These are phyloP conservation scores for Nyssa sinensis DNA, from an alignment of 148 eudicot genomes.

Conservation along the genomic window DNA sequence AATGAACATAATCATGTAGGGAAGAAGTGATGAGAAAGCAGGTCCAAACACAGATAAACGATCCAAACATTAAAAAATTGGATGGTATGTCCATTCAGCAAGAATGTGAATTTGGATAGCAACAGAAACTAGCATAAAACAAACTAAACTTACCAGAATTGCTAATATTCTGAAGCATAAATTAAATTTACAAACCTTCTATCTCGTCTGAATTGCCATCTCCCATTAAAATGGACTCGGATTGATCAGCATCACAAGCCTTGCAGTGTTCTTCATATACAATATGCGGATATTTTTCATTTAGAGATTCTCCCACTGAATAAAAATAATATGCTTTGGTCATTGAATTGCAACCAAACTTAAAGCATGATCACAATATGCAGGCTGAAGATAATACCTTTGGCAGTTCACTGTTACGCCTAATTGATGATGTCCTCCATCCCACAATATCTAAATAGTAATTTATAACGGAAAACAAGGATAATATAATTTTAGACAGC, in stretches of 20 bases:
- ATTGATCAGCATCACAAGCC: conserved; percentile 33
- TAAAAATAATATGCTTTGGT: conserved; percentile 19
- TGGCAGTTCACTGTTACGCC: conserved; percentile 82
- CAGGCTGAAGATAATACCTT: conserved; percentile 49
- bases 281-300: conserved; percentile 54
- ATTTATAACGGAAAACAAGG: conserved; percentile 39
- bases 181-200: conserved; percentile 33
- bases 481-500: background rate
- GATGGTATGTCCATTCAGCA: background rate
- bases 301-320: conserved; percentile 53
- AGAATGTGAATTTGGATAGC: conserved; percentile 8
- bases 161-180: background rate
- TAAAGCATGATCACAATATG: conserved; percentile 4
- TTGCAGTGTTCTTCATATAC: conserved; percentile 57
- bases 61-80: background rate
- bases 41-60: conserved; percentile 16
- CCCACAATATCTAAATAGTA: conserved; percentile 78
- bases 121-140: background rate
- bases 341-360: conserved; percentile 13
- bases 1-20: background rate
- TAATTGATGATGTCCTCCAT: conserved; percentile 93
- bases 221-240: conserved; percentile 17
- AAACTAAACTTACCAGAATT: background rate
- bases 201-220: conserved; percentile 27
- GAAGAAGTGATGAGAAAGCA: background rate